These are phyloP conservation scores for Ascocoryne sarcoides DNA, from an alignment of 2,329 filamentous ascomycete species.

Conservation along the genomic window DNA sequence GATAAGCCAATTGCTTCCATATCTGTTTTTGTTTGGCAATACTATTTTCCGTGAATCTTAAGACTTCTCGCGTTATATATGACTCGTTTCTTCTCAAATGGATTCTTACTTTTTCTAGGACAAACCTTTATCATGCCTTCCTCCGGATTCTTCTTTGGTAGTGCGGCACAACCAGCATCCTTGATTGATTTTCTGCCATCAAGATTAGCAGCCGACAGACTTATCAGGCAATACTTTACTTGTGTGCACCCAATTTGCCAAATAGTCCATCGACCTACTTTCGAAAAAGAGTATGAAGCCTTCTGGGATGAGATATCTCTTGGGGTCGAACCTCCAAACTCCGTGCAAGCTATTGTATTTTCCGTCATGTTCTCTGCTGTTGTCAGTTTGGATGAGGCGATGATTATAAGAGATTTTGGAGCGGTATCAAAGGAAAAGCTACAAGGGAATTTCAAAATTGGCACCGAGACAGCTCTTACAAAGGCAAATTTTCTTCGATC, in stretches of 20 bases:
- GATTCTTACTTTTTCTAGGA: background rate
- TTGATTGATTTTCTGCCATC: conserved; percentile 55
- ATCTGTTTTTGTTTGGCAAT: background rate
- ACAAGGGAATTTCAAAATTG: conserved; percentile 54
- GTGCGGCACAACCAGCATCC: conserved; percentile 37
- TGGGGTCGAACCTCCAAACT: conserved; percentile 52
- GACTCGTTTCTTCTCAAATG: background rate
- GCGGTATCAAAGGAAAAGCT: conserved; percentile 44
- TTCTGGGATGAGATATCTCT: conserved; percentile 57
- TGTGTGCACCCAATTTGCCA: conserved; percentile 61
- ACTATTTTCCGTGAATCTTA: no score
- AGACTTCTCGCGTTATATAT: no score
- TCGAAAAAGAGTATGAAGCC: conserved; percentile 52
- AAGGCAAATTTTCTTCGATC: conserved; percentile 65
- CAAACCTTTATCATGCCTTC: conserved; percentile 17
- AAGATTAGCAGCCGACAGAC: conserved; percentile 45
- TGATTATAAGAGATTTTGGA: conserved; percentile 43
- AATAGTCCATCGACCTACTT: conserved; percentile 56
- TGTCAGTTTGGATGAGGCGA: conserved; percentile 53
- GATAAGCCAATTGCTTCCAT: background rate
- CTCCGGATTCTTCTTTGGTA: conserved; percentile 49
- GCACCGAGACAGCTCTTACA: conserved; percentile 57
- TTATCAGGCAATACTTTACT: conserved; percentile 59
- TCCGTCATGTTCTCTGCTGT: conserved; percentile 61
- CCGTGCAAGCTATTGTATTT: conserved; percentile 61